A percentile compares a stretch with the other conserved stretches of the same genome.
Evolutionary conservation across 306 rosid genomes (phyloP).

Genomic region (Sesbania bispinosa): DNA sequence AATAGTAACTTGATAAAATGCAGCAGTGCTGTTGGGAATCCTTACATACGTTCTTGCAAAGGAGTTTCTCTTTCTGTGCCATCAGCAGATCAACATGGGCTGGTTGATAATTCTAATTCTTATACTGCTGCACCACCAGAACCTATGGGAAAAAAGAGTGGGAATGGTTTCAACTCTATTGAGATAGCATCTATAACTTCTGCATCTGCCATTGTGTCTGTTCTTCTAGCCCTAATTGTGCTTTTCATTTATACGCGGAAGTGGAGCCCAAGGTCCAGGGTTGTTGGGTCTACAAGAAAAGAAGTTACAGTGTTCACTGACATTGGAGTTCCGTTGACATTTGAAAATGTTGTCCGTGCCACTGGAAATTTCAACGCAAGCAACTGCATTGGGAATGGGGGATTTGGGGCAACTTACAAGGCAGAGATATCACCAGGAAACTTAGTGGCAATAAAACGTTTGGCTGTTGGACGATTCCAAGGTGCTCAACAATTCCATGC

Average conservation of each 20-base stretch:
- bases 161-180: conserved; percentile 62
- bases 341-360: conserved; percentile 77
- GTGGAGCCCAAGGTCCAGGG: conserved; percentile 76
- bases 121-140: conserved; percentile 39
- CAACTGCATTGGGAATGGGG: conserved; percentile 95
- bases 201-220: conserved; percentile 88
- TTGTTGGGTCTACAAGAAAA: conserved; percentile 57
- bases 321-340: conserved; percentile 70
- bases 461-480: conserved; percentile 88
- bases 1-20: conserved; percentile 62
- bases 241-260: conserved; percentile 72
- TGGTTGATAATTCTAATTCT: conserved; percentile 30
- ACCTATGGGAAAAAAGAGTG: conserved; percentile 18
- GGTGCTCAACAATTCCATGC: conserved; percentile 88
- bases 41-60: conserved; percentile 51
- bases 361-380: conserved; percentile 73
- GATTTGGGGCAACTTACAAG: conserved; percentile 91
- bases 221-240: conserved; percentile 68
- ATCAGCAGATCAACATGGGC: conserved; percentile 51
- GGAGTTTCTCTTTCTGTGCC: conserved; percentile 42
- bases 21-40: conserved; percentile 80
- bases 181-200: conserved; percentile 95
- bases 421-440: conserved; percentile 73
- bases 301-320: conserved; percentile 78
- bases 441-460: conserved; percentile 80